Percentiles rank a stretch among this genome's conserved stretches.
Evolutionary conservation across 2,329 filamentous ascomycete species (phyloP).

Genomic region (Fusarium marasasianum): DNA sequence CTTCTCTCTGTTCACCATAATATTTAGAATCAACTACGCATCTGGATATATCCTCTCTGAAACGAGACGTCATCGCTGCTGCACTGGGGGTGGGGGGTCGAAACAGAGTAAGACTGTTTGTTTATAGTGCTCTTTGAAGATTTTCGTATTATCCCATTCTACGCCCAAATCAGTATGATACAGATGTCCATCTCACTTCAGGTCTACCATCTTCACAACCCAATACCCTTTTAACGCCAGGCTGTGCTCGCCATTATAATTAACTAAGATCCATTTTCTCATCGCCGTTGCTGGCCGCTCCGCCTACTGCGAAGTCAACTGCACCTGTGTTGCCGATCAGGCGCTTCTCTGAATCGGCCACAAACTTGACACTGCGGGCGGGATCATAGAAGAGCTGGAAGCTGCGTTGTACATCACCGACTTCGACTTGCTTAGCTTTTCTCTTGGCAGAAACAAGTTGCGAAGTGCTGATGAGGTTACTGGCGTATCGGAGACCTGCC

Average conservation of each 20-base stretch:
- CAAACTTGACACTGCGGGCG: constrained; percentile 86
- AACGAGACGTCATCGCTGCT: not conserved
- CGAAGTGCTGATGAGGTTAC: constrained; percentile 95
- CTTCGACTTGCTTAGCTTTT: constrained; percentile 81
- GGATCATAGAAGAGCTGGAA: constrained; percentile 96
- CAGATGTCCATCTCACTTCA: constrained; percentile 39
- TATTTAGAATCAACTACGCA: not conserved
- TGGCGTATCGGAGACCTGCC: constrained; percentile 92
- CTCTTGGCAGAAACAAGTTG: constrained; percentile 89
- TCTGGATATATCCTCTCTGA: not conserved
- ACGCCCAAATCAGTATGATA: constrained; percentile 44
- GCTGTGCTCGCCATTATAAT: constrained; percentile 39
- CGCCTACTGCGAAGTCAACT: constrained; percentile 71
- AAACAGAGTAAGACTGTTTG: constrained; percentile 20
- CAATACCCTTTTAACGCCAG: constrained; percentile 45
- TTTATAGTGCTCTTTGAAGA: constrained; percentile 21
- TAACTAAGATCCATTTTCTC: constrained; percentile 60
- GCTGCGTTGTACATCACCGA: constrained; percentile 92
- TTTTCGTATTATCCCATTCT: constrained; percentile 36
- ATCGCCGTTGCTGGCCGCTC: constrained; percentile 48
- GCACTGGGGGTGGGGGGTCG: not conserved
- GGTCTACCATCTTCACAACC: constrained; percentile 20
- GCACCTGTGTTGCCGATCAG: constrained; percentile 88
- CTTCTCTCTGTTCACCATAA: not conserved
- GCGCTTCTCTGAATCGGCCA: constrained; percentile 88